Base-by-base conservation (phyloP, 1,284 basidiomycete species). In the Mycena citricolor region DNA sequence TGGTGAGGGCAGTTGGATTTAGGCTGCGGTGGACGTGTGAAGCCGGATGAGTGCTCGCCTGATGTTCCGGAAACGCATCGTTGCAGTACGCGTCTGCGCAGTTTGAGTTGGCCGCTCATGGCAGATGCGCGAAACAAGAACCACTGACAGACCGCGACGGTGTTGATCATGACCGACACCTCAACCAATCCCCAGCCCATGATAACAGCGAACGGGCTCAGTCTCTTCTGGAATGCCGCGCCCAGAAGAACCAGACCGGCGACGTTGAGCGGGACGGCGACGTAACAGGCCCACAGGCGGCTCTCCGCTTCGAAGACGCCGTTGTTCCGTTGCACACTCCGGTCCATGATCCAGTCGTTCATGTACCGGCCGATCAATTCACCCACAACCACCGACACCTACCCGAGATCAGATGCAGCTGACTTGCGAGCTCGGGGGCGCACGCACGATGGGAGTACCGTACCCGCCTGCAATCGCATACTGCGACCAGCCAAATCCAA, bases 231-330 rank as follows among this genome's bases (percentile, higher is more conserved):
- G 39, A 84, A 64, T 0, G 78, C 64, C 2, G 74, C 76, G 4
- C 81, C 83, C 3, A 86, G 69, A 4, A 76, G 59, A 31, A 86
- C 64, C 52, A 83, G 82, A 1, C 86, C 84, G 34, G 71, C 76
- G 44, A 87, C 65, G 54, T 80, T 86, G 17, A 86, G 56, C 3
- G 77, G 76, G 23, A 83, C 60, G 1, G 78, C 83, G 42, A 82
- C 54, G 57, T 86, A 86, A 49, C 77, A 78, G 2, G 80, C 71
- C 85, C 85, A 85, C 7, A 86, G 65, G 29, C 83, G 79, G 53
- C 63, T 74, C 58, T 87, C 84, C 4, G 86, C 81, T 54, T 82
- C 76, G 61, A 87, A 87, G 24, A 88, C 78, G 51, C 85, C 85
- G 0, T 70, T 67, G 58, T 85, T 83, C 14, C 77, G 65, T 35